A percentile compares a stretch with the other conserved stretches of the same genome.
Conservation (phyloP, 768 basidiomycete genomes). For the Tricholoma furcatifolium region DNA sequence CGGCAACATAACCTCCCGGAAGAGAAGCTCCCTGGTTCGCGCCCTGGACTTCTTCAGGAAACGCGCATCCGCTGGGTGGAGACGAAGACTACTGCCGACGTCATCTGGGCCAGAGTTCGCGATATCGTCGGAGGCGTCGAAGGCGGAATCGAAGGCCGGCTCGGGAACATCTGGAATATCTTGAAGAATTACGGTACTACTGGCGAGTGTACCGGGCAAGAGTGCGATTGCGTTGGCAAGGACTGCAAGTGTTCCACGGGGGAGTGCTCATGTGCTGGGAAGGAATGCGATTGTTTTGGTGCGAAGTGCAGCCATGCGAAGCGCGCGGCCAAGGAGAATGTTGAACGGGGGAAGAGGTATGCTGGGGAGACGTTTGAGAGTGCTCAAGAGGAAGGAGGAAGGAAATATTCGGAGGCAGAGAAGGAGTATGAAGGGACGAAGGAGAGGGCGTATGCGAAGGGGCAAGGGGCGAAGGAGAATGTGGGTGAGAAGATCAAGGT, state of each 20-base stretch:
- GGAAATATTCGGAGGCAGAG: constrained; percentile 12
- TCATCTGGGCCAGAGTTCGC: constrained; percentile 57
- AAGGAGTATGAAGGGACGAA: constrained; percentile 20
- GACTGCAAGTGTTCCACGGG: constrained; percentile 3
- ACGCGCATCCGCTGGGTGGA: constrained; percentile 80
- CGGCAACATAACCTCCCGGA: constrained; percentile 75
- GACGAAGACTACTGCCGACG: constrained; percentile 53
- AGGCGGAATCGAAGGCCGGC: constrained; percentile 73
- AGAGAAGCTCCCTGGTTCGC: constrained; percentile 55
- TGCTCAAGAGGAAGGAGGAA: constrained; percentile 19
- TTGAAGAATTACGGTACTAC: constrained; percentile 33
- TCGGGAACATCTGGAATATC: constrained; percentile 46
- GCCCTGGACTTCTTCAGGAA: constrained; percentile 80
- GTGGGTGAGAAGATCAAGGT: constrained; percentile 37
- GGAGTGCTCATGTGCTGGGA: constrained; percentile 2
- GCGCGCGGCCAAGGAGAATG: constrained; percentile 28
- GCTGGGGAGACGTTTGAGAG: constrained; percentile 26
- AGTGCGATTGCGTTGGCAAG: constrained; percentile 16
- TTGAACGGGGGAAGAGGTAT: constrained; percentile 22
- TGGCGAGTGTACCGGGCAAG: constrained; percentile 18
- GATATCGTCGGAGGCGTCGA: constrained; percentile 68
- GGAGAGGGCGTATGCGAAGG: constrained; percentile 31
- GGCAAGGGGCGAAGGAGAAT: constrained; percentile 26
- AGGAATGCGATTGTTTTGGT: constrained; percentile 8
- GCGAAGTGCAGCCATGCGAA: constrained; percentile 10